Base-by-base conservation (phyloP, 2,329 filamentous ascomycete genomes). In the Fusarium liriodendri region DNA sequence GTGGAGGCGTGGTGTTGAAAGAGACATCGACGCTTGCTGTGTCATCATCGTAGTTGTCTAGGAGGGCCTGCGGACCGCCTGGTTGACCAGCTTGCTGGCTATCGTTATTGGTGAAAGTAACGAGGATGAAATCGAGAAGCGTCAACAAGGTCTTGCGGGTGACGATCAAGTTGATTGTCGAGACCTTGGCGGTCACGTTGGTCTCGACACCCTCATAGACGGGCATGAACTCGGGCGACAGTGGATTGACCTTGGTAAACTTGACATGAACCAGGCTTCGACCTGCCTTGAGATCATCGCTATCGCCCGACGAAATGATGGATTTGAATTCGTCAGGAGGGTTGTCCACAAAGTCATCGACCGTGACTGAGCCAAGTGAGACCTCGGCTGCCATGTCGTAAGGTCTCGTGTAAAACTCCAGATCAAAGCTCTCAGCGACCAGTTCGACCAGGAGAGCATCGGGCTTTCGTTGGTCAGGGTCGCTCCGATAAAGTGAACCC, bases 301-400 rank as follows among this genome's bases (percentile, higher is more conserved):
- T 83, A 58, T 92, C 91, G 0, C 90, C 90, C 1, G 97, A 98
- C 0, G 95, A 97, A n/a, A 99, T 91, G 60, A 99, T 97, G 29
- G 96, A 96, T 83, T 97, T 98, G 87, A 99, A 99, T 79, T 98
- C 96, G 9, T 93, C 92, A 0, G 94, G 86, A 0, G 95, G 92
- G 63, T 96, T 93, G 74, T 97, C 96, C 10, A 99, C 96, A 79
- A 98, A 95, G 80, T 99, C 97, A 78, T 98, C 96, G 4, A 99
- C 91, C 1, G 93, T 94, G 20, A 99, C 87, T 2, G 95, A 95
- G 16, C 94, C 93, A 11, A 99, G 88, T 0, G 95, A 92, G 29
- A 99, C 94, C 78, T 98, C 94, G 1, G 97, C 96, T 29, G 92
- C 94, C 92, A 99, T 97, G 80, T 99, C 96, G 76, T 93, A 98